Evolutionary conservation across 2,329 filamentous ascomycete genomes (phyloP), one percentile per base, ranked within the genome.

Genomic region (Trichoderma cornu-damae): DNA sequence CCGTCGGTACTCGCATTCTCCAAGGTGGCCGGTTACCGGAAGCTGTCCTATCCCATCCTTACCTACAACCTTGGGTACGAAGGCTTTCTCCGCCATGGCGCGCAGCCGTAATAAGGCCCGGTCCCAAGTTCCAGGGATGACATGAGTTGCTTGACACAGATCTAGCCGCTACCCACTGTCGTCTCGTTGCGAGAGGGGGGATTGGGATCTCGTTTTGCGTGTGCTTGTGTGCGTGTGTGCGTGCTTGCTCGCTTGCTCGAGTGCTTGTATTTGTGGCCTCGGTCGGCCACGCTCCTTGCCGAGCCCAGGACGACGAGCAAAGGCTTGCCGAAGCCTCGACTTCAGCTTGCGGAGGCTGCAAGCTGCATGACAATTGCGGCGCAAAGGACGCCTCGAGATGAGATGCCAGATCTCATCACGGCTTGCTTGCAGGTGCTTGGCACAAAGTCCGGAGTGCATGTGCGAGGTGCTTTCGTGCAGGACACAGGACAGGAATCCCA

Each of bases 91-190:
- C 44, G 37, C 46, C 35, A 50, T 30, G 51, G 46, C 47, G 37
- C 54, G 38, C 51, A 51, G 54, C 54, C 54, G 54, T 44, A 57
- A 57, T 57, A 57, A 51, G 54, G 47, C 44, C 38, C 22, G 38
- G 34, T n/a, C 30, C 44, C 53, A 48, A 30, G 12, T 30, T 42
- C 30, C 53, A 57, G 43, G 46, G 44, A 57, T 57, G 22, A 16
- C 38, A 57, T 38, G 37, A 57, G 52, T 18, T 55, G 42, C 44
- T 38, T 22, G 14, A 14, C 20, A 20, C 54, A 57, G 46, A 57
- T 57, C 54, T 44, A 30, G 44, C 37, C 47, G 47, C 28, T 43
- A 18, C 46, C n/a, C 38, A 20, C 28, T 22, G 22, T 46, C 32
- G 16, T 35, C 34, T 30, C 6, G 42, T 20, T 38, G 34, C 40